Evolutionary conservation across 352 stramenopile species (phyloP), one percentile per base, ranked within the genome.

Genomic region (Peronospora destructor): DNA sequence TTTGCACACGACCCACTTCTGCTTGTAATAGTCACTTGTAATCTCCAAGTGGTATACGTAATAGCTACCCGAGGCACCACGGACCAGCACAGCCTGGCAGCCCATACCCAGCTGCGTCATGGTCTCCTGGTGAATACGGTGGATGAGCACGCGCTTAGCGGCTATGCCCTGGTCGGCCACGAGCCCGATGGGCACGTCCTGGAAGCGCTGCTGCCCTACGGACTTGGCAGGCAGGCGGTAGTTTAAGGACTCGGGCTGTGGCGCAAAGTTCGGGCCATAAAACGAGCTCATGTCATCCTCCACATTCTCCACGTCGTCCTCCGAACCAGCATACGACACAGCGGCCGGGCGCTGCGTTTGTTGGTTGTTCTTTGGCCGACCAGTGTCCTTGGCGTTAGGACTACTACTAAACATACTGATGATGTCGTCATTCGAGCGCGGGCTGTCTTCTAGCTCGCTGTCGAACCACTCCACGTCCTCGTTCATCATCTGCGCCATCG

Each of bases 1-100:
- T 59, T 92, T 89, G 71, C 82, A 92, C 10, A 88, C 82, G 52
- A 92, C 73, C 82, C 82, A 92, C 54, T 87, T 87, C 53, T 92
- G 82, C 54, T 90, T 88, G 76, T 92, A 92, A 56, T 74, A 92
- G 46, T 92, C 82, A 60, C 79, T 89, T 14, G 82, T 87, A 66
- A 92, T 87, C 55, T 89, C 81, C 26, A 92, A 28, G 55, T 92
- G 82, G 56, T 92, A 92, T 4, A 86, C 79, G 53, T 85, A 87
- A 66, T 92, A 92, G 52, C 64, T 85, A 30, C 76, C 77, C 6
- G 82, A 87, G 3, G 76, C 72, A 12, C 76, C 77, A 45, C 82
- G 77, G 45, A 92, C 82, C 29, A 87, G 56, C 30, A 92, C 79
- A 14, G 82, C 82, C 44, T 87, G 71, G 32, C 73, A 85, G 17